These are phyloP conservation scores for Chenopodium quinoa DNA, from an alignment of 148 eudicot species.

Conservation along the genomic window DNA sequence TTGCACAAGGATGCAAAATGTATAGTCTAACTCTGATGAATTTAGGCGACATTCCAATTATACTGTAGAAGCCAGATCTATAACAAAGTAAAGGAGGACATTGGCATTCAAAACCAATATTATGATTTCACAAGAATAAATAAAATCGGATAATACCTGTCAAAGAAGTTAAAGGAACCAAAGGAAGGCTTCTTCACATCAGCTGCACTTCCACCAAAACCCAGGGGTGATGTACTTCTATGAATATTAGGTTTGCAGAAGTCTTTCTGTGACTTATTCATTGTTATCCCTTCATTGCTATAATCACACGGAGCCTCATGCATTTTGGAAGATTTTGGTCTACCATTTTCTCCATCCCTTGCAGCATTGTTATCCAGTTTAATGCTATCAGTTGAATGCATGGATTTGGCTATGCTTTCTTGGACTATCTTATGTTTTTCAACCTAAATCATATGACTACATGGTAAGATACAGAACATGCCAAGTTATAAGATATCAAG, in stretches of 20 bases:
- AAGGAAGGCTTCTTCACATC: conserved; percentile 46
- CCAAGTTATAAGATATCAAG: conserved; percentile 5
- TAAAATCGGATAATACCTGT: conserved; percentile 46
- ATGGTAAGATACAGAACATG: conserved; percentile 9
- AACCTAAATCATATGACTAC: conserved; percentile 46
- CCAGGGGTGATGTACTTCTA: conserved; percentile 30
- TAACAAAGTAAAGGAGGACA: background rate
- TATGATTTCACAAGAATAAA: background rate
- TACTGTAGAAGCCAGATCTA: background rate
- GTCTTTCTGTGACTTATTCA: conserved; percentile 23
- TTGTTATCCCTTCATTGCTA: conserved; percentile 26
- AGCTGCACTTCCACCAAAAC: conserved; percentile 29
- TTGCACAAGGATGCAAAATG: background rate
- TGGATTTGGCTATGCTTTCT: conserved; percentile 44
- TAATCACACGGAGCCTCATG: conserved; percentile 28
- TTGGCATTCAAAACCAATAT: background rate
- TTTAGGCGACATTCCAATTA: background rate
- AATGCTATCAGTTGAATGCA: conserved; percentile 25
- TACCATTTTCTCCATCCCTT: conserved; percentile 29
- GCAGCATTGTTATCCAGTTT: conserved; percentile 27
- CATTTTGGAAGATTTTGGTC: conserved; percentile 24
- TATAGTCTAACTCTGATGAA: background rate
- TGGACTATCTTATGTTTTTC: conserved; percentile 86
- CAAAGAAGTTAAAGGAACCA: conserved; percentile 69
- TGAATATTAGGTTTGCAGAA: conserved; percentile 20